Evolutionary conservation across 2,329 filamentous ascomycete genomes (phyloP).

Genomic region (Aspergillus aculeatus): DNA sequence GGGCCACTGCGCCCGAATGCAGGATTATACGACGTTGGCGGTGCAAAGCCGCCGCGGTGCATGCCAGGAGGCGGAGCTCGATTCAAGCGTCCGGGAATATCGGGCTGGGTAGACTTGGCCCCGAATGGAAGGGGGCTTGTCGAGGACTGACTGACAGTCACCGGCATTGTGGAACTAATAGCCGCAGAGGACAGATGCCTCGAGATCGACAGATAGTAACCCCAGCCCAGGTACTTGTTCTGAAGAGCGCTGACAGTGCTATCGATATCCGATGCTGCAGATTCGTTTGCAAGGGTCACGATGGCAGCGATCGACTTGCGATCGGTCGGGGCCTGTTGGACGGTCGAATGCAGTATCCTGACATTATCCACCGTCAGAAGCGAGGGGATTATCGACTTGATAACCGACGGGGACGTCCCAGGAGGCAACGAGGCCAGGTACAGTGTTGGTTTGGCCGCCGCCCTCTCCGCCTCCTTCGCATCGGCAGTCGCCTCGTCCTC

Average conservation of each 20-base stretch:
- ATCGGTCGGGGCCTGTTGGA: constrained; percentile 49
- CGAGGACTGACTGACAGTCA: constrained; percentile 48
- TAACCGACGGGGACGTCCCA: constrained; percentile 49
- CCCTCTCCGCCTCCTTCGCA: constrained; percentile 45
- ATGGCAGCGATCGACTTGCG: constrained; percentile 74
- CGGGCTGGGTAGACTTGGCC: constrained; percentile 64
- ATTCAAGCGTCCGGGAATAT: constrained; percentile 46
- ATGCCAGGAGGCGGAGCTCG: constrained; percentile 50
- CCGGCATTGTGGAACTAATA: constrained; percentile 55
- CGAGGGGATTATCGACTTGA: constrained; percentile 51
- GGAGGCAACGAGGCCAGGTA: constrained; percentile 56
- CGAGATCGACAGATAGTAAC: constrained; percentile 76
- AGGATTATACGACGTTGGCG: constrained; percentile 67
- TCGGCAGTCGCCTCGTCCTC: constrained; percentile 45
- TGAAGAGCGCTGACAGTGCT: constrained; percentile 73
- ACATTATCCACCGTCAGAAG: constrained; percentile 69
- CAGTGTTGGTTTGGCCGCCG: constrained; percentile 55
- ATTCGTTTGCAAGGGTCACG: constrained; percentile 76
- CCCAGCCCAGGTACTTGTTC: constrained; percentile 80
- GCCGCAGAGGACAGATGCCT: constrained; percentile 77
- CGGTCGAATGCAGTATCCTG: constrained; percentile 63
- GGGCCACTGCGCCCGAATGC: constrained; percentile 50
- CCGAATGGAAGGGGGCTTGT: constrained; percentile 68
- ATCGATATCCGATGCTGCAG: constrained; percentile 80
- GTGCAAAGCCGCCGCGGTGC: constrained; percentile 68